Base-by-base conservation (phyloP, 331 rosid species). In the Telfairia occidentalis region DNA sequence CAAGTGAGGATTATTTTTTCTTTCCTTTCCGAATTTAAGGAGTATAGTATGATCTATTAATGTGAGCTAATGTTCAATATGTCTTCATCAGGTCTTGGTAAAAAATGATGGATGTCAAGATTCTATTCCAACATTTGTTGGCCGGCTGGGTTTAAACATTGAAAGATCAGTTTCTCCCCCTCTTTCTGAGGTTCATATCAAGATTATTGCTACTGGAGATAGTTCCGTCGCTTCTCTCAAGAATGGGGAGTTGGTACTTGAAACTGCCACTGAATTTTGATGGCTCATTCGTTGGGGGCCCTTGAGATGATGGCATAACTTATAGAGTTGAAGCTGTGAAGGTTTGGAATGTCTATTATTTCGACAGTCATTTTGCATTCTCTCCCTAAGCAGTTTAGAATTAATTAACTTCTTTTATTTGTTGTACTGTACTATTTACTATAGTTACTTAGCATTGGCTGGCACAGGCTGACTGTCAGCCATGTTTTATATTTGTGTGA, bases 151-250 rank as follows among this genome's bases (percentile, higher is more conserved):
- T 74, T 79, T 89, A 40, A 90, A 90, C 77, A 82, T 90, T 71
- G 90, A 87, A 77, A 97, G 99, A 85, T 87, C 96, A 24, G 96
- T 92, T 79, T 86, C 90, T 52, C 99, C 97, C 76, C 94, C 96
- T 10, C 81, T 89, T 83, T 81, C 96, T 81, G 97, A 85, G n/a
- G 93, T 95, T 59, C 90, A 84, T 82, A 80, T 95, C 74, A 85
- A 83, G 78, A 73, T 95, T 80, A 80, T 90, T 76, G 90, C 97
- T 52, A 88, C 86, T 78, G 97, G 90, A 64, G 90, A 85, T 71
- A 89, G 99, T 86, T 79, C 78, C 72, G 54, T 83, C 78, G 86
- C 92, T 75, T 83, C 83, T 43, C 85, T 86, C 40, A 89, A 85
- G 81, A 83, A 83, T n/a, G 96, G 97, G 55, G 88, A 89, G 60